phyloP scores from a whole-genome alignment of 345 rosid genomes.

The Nasturtium officinale region DNA sequence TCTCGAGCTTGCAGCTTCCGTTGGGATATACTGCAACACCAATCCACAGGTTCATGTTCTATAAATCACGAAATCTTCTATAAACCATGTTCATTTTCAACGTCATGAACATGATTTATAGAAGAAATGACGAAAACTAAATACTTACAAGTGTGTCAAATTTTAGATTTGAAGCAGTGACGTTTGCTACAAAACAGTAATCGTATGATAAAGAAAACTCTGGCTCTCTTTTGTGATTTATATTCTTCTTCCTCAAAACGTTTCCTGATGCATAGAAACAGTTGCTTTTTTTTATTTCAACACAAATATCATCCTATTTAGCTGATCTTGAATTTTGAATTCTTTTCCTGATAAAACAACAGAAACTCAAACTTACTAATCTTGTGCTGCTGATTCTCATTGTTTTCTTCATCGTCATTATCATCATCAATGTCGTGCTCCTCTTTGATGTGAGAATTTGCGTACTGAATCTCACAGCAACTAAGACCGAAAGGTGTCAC shows the following conservation, averaged over 20 bases:
- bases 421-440: neutral
- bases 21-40: conserved; percentile 26
- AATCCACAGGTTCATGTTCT: neutral
- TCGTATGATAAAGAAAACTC: conserved; percentile 6
- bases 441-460: conserved; percentile 8
- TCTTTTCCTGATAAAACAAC: neutral
- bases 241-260: neutral
- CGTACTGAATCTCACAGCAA: conserved; percentile 33
- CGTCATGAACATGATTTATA: neutral
- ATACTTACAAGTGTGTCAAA: conserved; percentile 20
- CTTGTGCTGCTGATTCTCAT: neutral
- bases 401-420: neutral
- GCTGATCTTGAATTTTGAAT: neutral
- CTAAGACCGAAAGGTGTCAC: conserved; percentile 31
- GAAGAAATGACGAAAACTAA: conserved; percentile 10
- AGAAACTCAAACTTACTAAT: conserved; percentile 19
- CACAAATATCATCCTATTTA: neutral
- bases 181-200: conserved; percentile 30
- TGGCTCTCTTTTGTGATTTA: conserved; percentile 2
- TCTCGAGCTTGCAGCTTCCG: neutral
- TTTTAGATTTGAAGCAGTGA: conserved; percentile 26
- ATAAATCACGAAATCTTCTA: too few species aligned
- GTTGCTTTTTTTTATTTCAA: neutral
- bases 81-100: too few species aligned
- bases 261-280: conserved; percentile 23